Evolutionary conservation across 192 early-diverging fungal genomes (phyloP), one percentile per base, ranked within the genome.

Genomic region (Mortierella alpina): DNA sequence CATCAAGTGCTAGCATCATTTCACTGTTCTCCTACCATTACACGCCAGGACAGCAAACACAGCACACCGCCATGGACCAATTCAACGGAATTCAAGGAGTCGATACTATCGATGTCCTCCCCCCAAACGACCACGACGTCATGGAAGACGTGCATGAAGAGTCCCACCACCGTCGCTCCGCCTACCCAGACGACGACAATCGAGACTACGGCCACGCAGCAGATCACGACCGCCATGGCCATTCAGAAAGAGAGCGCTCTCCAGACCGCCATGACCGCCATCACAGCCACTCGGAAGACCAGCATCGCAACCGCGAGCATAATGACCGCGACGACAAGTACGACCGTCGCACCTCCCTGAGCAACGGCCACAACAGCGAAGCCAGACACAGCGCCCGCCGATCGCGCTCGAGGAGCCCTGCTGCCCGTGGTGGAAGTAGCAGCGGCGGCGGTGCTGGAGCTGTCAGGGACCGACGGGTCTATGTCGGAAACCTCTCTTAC

Each of bases 401-500:
- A 31, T 75, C 81, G 18, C 71, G 74, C 47, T 76, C 73, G 31
- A 75, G 66, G 15, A 83, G 74, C 22, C 72, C 76, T 44, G 53
- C 75, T 14, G 22, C 45, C 39, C 7, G 14, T 7, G 23, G 48
- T 4, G 63, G 47, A 15, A 23, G 59, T 13, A 67, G 71, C 18
- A 11, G 17, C 4, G 20, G 44, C 0, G 41, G 54, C 23, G 6
- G 31, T 31, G 50, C 44, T 39, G 83, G 49, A 4, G 10, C 45
- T 20, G 31, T 58, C 20, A 85, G 83, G 60, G 88, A 93, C 23
- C 87, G 90, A 62, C 69, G 93, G 41, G 92, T 96, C 2, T 96
- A 95, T 79, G 94, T 95, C 47, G 93, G 93, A 5, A 96, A 96
- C 75, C 77, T 96, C 44, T 80, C 92, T 3, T 95, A 91, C 70